Base-by-base conservation (phyloP, 805 yeast genomes). In the Pichia exigua region DNA sequence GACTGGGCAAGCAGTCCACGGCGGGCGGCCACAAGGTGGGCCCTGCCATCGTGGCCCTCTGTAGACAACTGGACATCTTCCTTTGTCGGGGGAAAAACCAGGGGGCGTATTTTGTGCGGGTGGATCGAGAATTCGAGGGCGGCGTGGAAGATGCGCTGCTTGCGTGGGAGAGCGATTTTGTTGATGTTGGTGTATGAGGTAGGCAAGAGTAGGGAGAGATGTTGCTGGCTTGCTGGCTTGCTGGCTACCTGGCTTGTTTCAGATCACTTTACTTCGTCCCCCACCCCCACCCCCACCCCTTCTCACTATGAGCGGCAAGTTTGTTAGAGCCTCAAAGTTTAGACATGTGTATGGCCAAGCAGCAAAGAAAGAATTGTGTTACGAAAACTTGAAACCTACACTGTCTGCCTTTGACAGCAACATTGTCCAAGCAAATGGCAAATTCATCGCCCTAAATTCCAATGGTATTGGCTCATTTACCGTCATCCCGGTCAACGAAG, bases 391-490 rank as follows among this genome's bases (percentile, higher is more conserved):
- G 58, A 83, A 80, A 61, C 79, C 85, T 51, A 87, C 96, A 59
- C 83, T 87, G 64, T 91, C 90, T 64, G 99, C 98, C 1, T 94
- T 96, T 87, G 99, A 94, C 68, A 87, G 96, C 48, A 92, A 92
- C 67, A 75, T 94, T 57, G 78, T 94, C 58, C 82, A 89, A 68
- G 79, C 87, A 57, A 94, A 94, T 66, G 92, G 97, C 40, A 84
- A 85, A 66, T 94, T 80, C 62, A 69, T 94, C 42, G 77, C 96
- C 1, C 85, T 90, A 57, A 90, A 88, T 66, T 76, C 97, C 32
- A 85, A 95, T 12, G 98, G 98, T 42, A 98, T 98, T 56, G 99
- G 99, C 49, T 95, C 98, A 0, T 91, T 94, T 73, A 97, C 96
- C 1, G 87, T 95, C 13, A 82, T 94, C 54, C 99, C 99, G 2